Evolutionary conservation across 2,329 filamentous ascomycete species (phyloP), one percentile per base, ranked within the genome.

Genomic region (Mycosphaerelloides madeirae): DNA sequence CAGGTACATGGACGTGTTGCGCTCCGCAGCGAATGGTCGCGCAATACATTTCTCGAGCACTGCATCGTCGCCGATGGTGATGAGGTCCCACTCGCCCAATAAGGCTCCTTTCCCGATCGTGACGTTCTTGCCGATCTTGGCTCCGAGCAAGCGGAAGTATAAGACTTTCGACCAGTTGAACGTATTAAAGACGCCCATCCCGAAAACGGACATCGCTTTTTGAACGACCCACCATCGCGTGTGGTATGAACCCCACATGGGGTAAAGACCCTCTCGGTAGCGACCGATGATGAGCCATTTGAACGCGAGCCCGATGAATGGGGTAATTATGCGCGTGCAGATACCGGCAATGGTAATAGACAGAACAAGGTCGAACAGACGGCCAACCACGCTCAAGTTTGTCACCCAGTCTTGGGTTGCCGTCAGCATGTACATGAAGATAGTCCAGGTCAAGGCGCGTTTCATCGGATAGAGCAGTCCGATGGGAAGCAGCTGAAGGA

Each of bases 191-290:
- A 72, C 45, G 1, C 76, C 75, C 53, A 62, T 56, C 13, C 76
- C 77, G 44, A 68, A 69, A 11, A 78, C 62, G 29, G 68, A 66
- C 3, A 75, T 64, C 15, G 71, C 70, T 62, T 80, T 80, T 55
- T 80, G 71, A 1, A 72, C 70, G 43, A 80, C 52, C 77, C 77
- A 80, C 77, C 77, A 80, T 7, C 75, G 67, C 0, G 74, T 79
- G 56, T 80, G 77, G 53, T 79, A 80, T 1, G 57, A 49, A 1
- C 75, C 76, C 77, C 77, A 80, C 77, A 80, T 80, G 2, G 77
- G 76, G 52, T 75, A 79, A 2, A 78, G 57, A 0, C 77, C 77
- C 55, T 76, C 69, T 29, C 64, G 66, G 55, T 77, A 74, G 1
- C 69, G 68, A 9, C 77, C 77, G 32, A 80, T 73, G 40, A 80